Evolutionary conservation across 257 asterid species (phyloP).

Genomic region (Paulownia fortunei): DNA sequence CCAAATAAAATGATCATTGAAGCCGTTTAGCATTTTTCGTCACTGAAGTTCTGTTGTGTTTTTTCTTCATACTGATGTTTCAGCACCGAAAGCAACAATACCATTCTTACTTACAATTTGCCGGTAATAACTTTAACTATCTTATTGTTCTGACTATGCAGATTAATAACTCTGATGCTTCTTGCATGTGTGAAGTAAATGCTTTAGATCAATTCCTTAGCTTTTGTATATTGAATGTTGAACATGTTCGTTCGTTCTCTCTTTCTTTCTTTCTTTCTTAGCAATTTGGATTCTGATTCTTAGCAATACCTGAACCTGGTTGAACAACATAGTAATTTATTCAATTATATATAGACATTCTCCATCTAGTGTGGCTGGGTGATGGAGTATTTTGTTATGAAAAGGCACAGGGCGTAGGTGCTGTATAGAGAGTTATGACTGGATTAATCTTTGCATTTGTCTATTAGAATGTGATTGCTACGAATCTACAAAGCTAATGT

Average conservation of each 20-base stretch:
- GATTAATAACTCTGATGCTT: conserved; percentile 6
- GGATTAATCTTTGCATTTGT: too few relatives aligned
- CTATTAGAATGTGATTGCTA: too few relatives aligned
- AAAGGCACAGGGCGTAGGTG: too few relatives aligned
- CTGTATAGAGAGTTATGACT: too few relatives aligned
- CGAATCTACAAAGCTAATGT: too few relatives aligned
- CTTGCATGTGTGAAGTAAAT: not conserved
- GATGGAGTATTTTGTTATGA: too few relatives aligned
- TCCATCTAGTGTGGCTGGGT: not conserved
- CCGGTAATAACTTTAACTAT: conserved; percentile 66
- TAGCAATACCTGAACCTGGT: too few relatives aligned
- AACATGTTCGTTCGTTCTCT: not conserved
- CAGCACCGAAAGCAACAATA: conserved; percentile 88
- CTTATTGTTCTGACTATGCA: conserved; percentile 1
- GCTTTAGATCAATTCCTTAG: not conserved
- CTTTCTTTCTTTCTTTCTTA: too few relatives aligned
- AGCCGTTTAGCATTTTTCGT: conserved; percentile 21
- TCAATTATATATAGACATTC: too few relatives aligned
- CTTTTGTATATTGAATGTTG: not conserved
- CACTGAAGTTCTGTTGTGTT: conserved; percentile 28
- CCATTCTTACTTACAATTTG: conserved; percentile 70
- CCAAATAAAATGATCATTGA: conserved; percentile 9
- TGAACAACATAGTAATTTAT: too few relatives aligned
- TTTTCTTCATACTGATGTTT: conserved; percentile 27
- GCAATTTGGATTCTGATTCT: too few relatives aligned